Percentiles rank a stretch among this genome's conserved stretches.
Evolutionary conservation across 2,329 filamentous ascomycete species (phyloP).

Genomic region (Nemania sp.): DNA sequence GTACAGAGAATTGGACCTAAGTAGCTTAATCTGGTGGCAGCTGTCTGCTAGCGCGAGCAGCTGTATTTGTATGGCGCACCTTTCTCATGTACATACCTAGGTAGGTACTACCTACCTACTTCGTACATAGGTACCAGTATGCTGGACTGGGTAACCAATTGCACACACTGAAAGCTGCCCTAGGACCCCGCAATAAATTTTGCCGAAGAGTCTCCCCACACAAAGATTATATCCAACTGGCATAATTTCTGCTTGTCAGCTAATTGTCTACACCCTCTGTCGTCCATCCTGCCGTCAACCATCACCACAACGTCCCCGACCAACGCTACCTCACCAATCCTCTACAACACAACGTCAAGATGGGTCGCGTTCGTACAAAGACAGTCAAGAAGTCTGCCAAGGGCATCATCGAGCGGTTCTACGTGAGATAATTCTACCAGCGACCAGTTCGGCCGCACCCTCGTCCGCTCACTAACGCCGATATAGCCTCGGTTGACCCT

Average conservation of each 20-base stretch:
- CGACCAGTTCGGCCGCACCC: background rate
- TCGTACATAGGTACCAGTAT: too few species aligned
- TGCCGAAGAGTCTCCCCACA: conserved; percentile 37
- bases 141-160: too few species aligned
- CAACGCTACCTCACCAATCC: conserved; percentile 11
- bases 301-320: conserved; percentile 44
- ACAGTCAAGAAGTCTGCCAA: conserved; percentile 83
- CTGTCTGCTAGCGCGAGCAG: too few species aligned
- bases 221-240: conserved; percentile 30
- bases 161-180: conserved; percentile 32
- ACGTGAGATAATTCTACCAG: conserved; percentile 10
- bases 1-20: too few species aligned
- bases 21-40: too few species aligned
- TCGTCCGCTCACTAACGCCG: conserved; percentile 63
- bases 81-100: too few species aligned
- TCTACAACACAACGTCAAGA: conserved; percentile 51
- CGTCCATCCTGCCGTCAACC: conserved; percentile 30
- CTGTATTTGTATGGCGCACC: too few species aligned
- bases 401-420: conserved; percentile 75
- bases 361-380: conserved; percentile 73
- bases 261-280: background rate
- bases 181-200: conserved; percentile 32
- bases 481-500: conserved; percentile 96
- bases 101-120: too few species aligned
- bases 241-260: conserved; percentile 24